A percentile compares a stretch with the other conserved stretches of the same genome.
These are phyloP conservation scores for Aspergillus neoniger DNA, from an alignment of 2,329 filamentous ascomycete species.

Conservation along the genomic window DNA sequence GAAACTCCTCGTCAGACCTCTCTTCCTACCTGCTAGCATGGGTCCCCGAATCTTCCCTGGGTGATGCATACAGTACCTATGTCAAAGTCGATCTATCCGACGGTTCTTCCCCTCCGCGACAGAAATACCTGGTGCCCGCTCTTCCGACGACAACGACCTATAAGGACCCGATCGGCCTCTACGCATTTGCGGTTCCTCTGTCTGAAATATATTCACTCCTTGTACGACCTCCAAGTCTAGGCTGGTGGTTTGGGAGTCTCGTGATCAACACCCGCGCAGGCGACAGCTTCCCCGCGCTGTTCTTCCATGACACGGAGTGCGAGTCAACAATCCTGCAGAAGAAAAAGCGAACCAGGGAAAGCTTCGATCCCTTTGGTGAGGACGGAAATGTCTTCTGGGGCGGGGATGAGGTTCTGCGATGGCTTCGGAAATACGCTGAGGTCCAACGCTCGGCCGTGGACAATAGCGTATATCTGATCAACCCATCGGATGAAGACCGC, in stretches of 20 bases:
- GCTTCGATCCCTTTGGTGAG: conserved; percentile 86
- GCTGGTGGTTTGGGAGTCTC: conserved; percentile 97
- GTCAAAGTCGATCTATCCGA: conserved; percentile 92
- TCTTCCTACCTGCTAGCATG: conserved; percentile 85
- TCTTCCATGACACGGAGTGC: conserved; percentile 97
- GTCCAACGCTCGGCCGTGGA: conserved; percentile 85
- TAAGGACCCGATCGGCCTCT: conserved; percentile 70
- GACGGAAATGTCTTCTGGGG: conserved; percentile 89
- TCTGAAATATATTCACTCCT: conserved; percentile 88
- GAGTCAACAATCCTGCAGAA: conserved; percentile 93
- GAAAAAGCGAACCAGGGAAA: conserved; percentile 79
- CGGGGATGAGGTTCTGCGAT: conserved; percentile 89
- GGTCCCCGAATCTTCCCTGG: conserved; percentile 86
- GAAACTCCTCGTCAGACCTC: conserved; percentile 40
- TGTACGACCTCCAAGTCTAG: conserved; percentile 85
- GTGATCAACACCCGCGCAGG: conserved; percentile 90
- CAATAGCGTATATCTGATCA: conserved; percentile 85
- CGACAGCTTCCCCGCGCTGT: conserved; percentile 90
- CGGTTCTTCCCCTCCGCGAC: conserved; percentile 74
- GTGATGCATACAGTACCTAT: conserved; percentile 83
- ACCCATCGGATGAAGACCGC: conserved; percentile 82
- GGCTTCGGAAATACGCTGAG: conserved; percentile 80
- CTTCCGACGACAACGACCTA: conserved; percentile 83
- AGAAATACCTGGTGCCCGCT: conserved; percentile 87
- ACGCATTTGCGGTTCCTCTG: conserved; percentile 88